Percentiles rank a stretch among this genome's conserved stretches.
phyloP scores from a whole-genome alignment of 1,284 basidiomycete genomes.

The Earliella scabrosa region DNA sequence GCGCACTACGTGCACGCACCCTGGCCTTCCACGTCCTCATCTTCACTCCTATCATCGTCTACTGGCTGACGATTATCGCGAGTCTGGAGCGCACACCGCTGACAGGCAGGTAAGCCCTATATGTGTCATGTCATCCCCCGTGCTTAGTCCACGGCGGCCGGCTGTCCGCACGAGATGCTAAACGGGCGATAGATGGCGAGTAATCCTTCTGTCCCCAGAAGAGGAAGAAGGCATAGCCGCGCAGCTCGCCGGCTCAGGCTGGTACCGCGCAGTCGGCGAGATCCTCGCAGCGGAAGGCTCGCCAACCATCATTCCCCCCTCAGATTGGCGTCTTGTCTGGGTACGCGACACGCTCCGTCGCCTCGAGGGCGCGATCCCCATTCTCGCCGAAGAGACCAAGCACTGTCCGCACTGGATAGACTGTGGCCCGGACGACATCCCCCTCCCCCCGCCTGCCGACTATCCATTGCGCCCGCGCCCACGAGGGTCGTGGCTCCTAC shows the following conservation, averaged over 20 bases:
- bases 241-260: constrained; percentile 80
- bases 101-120: constrained; percentile 72
- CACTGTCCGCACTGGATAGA: constrained; percentile 61
- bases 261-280: constrained; percentile 82
- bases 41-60: constrained; percentile 69
- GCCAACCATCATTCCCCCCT: constrained; percentile 61
- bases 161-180: constrained; percentile 5
- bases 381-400: constrained; percentile 61
- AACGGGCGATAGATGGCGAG: constrained; percentile 62
- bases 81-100: constrained; percentile 84
- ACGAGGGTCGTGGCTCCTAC: constrained; percentile 66
- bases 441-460: constrained; percentile 74
- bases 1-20: constrained; percentile 52
- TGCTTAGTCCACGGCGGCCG: not conserved
- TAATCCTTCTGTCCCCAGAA: constrained; percentile 87
- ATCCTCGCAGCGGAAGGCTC: constrained; percentile 76
- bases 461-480: constrained; percentile 75
- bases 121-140: not conserved
- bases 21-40: constrained; percentile 61
- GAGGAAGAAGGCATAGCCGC: constrained; percentile 86
- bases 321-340: constrained; percentile 88
- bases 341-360: constrained; percentile 75
- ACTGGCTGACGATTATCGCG: constrained; percentile 76
- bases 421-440: constrained; percentile 50
- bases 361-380: constrained; percentile 72